Base-by-base conservation (phyloP, 1,284 basidiomycete genomes). In the Apiotrichum domesticum region DNA sequence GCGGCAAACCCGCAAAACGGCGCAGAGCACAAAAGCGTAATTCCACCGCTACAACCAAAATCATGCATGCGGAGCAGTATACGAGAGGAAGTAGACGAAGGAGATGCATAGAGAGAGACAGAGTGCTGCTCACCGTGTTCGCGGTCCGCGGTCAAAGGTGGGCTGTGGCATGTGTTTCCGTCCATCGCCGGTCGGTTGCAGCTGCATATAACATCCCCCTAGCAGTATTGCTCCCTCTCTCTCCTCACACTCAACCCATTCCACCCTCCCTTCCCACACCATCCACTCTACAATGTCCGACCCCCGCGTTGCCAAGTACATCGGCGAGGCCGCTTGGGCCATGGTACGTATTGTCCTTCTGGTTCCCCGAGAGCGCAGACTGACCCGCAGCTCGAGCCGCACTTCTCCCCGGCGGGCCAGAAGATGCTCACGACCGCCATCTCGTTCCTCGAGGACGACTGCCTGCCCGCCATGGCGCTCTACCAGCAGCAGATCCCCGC, bases 401-500 rank as follows among this genome's bases (percentile, higher is more conserved):
- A 89, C 78, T 88, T 98, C 82, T 89, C 89, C 6, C 83, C 86
- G 10, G 89, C 83, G 67, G 95, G 86, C 41, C 94, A 92, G 78
- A 85, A 92, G 66, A 87, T 85, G 5, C 81, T 98, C 47, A 80
- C 84, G 51, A 92, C 87, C 69, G 82, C 98, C 55, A 84, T 96
- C 69, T 79, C 80, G 47, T 98, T 98, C 74, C 81, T 94, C 56
- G 85, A 91, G 79, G 86, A 92, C 58, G 93, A 97, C 62, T 85
- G 94, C 59, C 77, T 87, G 49, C 95, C 94, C 43, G 87, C 91
- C 35, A 80, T 82, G 66, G 83, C 81, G 56, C 77, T 95, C 51
- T 91, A 87, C 62, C 85, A 88, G 70, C 84, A 86, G 2, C 93
- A 97, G 75, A 73, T 98, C 56, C 88, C 93, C 2, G 77, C 79